A percentile compares a stretch with the other conserved stretches of the same genome.
phyloP scores from a whole-genome alignment of 1,139 yeast species.

The Magnusiomyces ingens region DNA sequence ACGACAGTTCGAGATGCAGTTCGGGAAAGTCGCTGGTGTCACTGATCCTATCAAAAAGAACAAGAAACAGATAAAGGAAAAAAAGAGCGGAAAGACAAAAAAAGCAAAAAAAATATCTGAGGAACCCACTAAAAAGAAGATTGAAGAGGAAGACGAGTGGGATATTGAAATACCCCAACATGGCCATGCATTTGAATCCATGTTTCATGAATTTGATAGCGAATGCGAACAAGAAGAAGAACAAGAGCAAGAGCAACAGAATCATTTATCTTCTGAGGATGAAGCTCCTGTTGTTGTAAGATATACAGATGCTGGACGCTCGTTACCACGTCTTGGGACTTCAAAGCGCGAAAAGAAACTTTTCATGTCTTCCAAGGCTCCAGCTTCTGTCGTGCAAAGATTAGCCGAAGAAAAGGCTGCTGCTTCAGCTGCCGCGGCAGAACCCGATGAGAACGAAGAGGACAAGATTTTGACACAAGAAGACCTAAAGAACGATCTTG shows the following conservation, averaged over 20 bases:
- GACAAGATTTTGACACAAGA: slow-evolving; percentile 18
- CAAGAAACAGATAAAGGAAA: background rate
- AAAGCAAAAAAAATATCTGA: background rate
- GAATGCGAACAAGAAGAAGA: slow-evolving; percentile 8
- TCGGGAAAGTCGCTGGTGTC: slow-evolving; percentile 18
- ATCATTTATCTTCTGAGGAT: slow-evolving; percentile 9
- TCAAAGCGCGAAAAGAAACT: slow-evolving; percentile 40
- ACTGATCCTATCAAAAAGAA: background rate
- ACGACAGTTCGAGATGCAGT: slow-evolving; percentile 17
- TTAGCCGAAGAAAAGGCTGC: slow-evolving; percentile 24
- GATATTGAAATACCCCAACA: slow-evolving; percentile 1
- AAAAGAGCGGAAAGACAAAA: background rate
- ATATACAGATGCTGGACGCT: slow-evolving; percentile 24
- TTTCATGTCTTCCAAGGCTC: slow-evolving; percentile 39
- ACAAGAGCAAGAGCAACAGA: background rate
- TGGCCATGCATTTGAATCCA: background rate
- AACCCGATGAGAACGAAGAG: slow-evolving; percentile 26
- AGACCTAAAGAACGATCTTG: slow-evolving; percentile 72
- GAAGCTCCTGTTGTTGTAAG: slow-evolving; percentile 41
- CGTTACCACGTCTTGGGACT: slow-evolving; percentile 11
- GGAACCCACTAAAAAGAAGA: background rate
- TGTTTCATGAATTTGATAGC: slow-evolving; percentile 3
- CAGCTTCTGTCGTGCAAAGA: slow-evolving; percentile 17
- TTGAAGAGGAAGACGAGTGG: background rate
- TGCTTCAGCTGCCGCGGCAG: slow-evolving; percentile 14